phyloP scores from a whole-genome alignment of 1,139 yeast species.

The Yamadazyma dendronema region DNA sequence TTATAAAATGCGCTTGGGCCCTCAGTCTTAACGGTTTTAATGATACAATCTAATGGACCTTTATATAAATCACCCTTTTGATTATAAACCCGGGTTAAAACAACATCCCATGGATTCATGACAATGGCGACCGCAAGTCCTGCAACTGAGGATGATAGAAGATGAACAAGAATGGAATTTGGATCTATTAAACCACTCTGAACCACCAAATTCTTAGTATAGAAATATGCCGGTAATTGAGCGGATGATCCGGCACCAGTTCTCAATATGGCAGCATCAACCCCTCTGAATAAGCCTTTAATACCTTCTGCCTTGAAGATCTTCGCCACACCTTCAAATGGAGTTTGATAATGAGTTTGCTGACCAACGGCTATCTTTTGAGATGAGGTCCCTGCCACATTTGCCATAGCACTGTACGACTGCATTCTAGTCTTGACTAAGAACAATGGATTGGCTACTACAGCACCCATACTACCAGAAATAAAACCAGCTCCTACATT shows the following conservation, averaged over 20 bases:
- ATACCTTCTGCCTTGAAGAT: slow-evolving; percentile 71
- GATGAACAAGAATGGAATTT: slow-evolving; percentile 71
- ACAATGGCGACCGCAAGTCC: slow-evolving; percentile 93
- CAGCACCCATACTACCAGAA: slow-evolving; percentile 89
- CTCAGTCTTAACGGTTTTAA: slow-evolving; percentile 77
- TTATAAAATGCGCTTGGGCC: slow-evolving; percentile 89
- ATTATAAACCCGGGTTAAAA: slow-evolving; percentile 90
- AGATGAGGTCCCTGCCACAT: slow-evolving; percentile 2
- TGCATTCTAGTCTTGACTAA: slow-evolving; percentile 96
- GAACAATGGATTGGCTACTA: slow-evolving; percentile 86
- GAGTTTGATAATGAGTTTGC: slow-evolving; percentile 79
- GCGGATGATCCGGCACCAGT: slow-evolving; percentile 97
- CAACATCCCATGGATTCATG: slow-evolving; percentile 97
- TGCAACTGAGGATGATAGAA: slow-evolving; percentile 72
- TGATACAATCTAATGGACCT: slow-evolving; percentile 85
- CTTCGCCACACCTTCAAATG: slow-evolving; percentile 64
- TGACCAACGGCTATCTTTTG: slow-evolving; percentile 68
- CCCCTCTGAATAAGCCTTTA: slow-evolving; percentile 81
- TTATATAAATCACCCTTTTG: slow-evolving; percentile 85
- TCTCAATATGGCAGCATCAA: slow-evolving; percentile 89
- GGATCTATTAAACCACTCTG: slow-evolving; percentile 47
- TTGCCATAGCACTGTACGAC: slow-evolving; percentile 49
- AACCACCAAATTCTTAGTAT: slow-evolving; percentile 61
- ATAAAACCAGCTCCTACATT: slow-evolving; percentile 81
- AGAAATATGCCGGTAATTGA: slow-evolving; percentile 89